Base-by-base conservation (phyloP, 345 rosid species). In the Cochlearia excelsa region DNA sequence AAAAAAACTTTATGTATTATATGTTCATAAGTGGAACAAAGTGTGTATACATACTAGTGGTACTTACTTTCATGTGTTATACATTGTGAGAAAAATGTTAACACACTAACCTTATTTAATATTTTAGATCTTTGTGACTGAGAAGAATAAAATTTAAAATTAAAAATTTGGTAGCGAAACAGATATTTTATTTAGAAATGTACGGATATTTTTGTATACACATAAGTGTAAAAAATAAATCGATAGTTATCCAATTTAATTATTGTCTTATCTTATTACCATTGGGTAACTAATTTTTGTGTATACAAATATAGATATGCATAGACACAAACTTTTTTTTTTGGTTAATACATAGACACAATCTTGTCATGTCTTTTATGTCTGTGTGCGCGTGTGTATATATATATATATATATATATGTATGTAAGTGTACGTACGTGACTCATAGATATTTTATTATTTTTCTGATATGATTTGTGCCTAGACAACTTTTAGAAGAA, bases 341-440 rank as follows among this genome's bases (percentile, higher is more conserved):
- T 16, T 16, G 23, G 23, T 16, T 16, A 16, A 16, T 16, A 53
- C 30, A 46, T 60, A 53, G 55, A 39, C 67, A 68, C 54, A 56
- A 68, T 68, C 61, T 46, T 46, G 28, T 54, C 44, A 26, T 60
- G 55, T 46, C 66, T 68, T 54, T 68, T 30, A 30, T 53, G 67
- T 46, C 51, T 50, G 30, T 41, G 39, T 28, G 43, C 38, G 66
- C 54, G 73, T 53, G 73, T 68, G 59, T 59, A 29, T 29, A 29
- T 27, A 42, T 41, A 11, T 67, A n/a, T 58, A 33, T 38, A 11
- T 35, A 67, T 60, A 45, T 38, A 16, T 16, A 16, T 44, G 23
- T 52, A 42, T 46, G 29, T 39, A 47, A 16, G 23, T 16, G 67
- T 53, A 30, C 9, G 64, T 67, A 67, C 65, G 51, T 51, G 52